These are phyloP conservation scores for Prunus armeniaca DNA, from an alignment of 306 rosid genomes.

Conservation along the genomic window DNA sequence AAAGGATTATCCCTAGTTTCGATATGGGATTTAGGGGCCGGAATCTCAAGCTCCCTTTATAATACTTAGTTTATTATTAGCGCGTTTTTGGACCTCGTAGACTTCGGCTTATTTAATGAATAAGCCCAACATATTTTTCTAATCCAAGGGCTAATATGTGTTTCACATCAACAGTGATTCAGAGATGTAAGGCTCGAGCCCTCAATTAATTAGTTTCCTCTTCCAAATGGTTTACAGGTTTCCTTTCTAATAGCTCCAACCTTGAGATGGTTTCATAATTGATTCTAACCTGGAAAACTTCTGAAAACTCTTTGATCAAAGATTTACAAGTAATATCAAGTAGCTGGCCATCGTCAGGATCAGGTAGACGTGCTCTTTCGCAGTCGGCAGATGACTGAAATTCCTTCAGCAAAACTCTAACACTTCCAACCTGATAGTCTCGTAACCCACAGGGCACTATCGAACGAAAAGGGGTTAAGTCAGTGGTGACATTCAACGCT, in stretches of 20 bases:
- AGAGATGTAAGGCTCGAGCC: not conserved
- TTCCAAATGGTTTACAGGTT: not conserved
- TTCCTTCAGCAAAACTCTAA: slow-evolving; percentile 47
- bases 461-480: slow-evolving; percentile 56
- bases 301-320: slow-evolving; percentile 56
- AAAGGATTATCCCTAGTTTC: no score
- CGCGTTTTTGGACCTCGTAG: no score
- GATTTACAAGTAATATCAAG: slow-evolving; percentile 46
- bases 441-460: slow-evolving; percentile 77
- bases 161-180: not conserved
- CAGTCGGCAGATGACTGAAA: slow-evolving; percentile 8
- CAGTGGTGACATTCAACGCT: slow-evolving; percentile 66
- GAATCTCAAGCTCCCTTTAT: no score
- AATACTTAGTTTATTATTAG: no score
- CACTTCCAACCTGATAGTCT: slow-evolving; percentile 58
- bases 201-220: not conserved
- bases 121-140: no score
- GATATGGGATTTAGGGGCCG: no score
- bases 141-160: not conserved
- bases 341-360: slow-evolving; percentile 35
- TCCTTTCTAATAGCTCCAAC: slow-evolving; percentile 20
- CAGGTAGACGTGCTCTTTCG: slow-evolving; percentile 15
- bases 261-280: slow-evolving; percentile 30
- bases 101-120: no score
- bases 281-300: slow-evolving; percentile 53